Conservation (phyloP, 768 basidiomycete species). For the Lentinula boryana region DNA sequence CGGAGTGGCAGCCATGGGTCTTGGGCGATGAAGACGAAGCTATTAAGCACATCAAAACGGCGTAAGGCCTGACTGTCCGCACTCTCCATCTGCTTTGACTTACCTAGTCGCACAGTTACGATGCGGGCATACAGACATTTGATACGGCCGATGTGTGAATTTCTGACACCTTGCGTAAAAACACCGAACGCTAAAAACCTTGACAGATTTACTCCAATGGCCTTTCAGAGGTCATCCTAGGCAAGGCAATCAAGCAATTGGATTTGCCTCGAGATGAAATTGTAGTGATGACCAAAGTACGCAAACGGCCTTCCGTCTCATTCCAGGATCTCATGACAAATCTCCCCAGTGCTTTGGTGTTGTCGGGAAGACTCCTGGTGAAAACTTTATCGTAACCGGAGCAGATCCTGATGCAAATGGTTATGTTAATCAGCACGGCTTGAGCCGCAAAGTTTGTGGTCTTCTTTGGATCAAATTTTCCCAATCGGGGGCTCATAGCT, state of each 20-base stretch:
- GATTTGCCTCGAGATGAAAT: constrained; percentile 42
- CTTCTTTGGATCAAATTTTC: neutral
- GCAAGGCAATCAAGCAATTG: constrained; percentile 40
- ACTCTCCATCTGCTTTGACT: neutral
- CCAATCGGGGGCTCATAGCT: constrained; percentile 11
- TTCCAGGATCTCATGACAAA: neutral
- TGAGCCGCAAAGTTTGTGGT: constrained; percentile 33
- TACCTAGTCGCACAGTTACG: constrained; percentile 8
- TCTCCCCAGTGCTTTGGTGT: neutral
- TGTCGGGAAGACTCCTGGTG: neutral
- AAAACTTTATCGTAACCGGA: constrained; percentile 7
- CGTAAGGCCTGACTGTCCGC: neutral
- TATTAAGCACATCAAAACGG: constrained; percentile 28
- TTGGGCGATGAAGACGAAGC: constrained; percentile 28
- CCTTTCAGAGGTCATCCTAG: constrained; percentile 39
- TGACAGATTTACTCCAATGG: constrained; percentile 33
- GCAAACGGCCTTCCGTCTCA: neutral
- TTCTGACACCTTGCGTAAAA: neutral
- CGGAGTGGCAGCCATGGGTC: constrained; percentile 32
- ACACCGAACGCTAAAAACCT: constrained; percentile 20
- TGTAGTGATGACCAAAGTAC: constrained; percentile 47
- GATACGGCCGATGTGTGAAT: constrained; percentile 19
- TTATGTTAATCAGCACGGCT: constrained; percentile 50
- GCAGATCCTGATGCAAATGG: constrained; percentile 29
- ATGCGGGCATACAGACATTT: constrained; percentile 24